These are phyloP conservation scores for Plasmodium knowlesi DNA, from an alignment of 169 alveolate genomes.

Conservation along the genomic window DNA sequence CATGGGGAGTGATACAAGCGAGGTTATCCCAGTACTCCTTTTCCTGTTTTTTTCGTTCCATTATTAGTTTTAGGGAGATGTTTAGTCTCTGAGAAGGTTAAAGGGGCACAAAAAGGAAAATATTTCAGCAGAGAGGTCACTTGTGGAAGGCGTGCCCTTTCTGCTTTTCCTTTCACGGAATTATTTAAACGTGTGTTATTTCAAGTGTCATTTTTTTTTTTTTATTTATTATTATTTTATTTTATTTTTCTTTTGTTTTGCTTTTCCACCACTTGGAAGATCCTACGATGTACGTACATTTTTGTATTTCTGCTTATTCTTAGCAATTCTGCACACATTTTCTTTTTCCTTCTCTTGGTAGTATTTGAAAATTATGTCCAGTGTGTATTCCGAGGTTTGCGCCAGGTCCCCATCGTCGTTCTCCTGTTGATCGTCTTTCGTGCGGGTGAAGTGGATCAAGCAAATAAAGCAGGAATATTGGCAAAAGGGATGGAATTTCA, in stretches of 20 bases:
- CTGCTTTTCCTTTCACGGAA: neutral
- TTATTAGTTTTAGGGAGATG: conserved; percentile 43
- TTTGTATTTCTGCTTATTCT: conserved; percentile 48
- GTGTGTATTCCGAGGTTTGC: conserved; percentile 27
- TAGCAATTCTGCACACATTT: conserved; percentile 38
- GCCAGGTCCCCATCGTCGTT: conserved; percentile 2
- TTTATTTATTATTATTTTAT: neutral
- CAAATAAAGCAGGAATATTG: neutral
- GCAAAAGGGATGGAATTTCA: neutral
- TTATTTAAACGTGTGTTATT: neutral
- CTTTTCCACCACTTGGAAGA: neutral
- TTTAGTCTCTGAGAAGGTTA: conserved; percentile 26
- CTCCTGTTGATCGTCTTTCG: conserved; percentile 11
- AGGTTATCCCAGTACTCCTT: conserved; percentile 54
- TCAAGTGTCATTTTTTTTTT: neutral
- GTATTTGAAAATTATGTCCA: conserved; percentile 51
- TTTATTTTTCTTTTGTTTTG: neutral
- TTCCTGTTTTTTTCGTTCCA: conserved; percentile 64
- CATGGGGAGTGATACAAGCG: conserved; percentile 49
- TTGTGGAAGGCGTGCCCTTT: neutral
- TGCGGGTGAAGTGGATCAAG: neutral
- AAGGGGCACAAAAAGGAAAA: neutral
- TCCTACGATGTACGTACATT: conserved; percentile 7
- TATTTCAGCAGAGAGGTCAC: neutral
- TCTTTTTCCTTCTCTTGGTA: conserved; percentile 72